Conservation (phyloP, 2,329 filamentous ascomycete genomes). For the Microsporum canis region DNA sequence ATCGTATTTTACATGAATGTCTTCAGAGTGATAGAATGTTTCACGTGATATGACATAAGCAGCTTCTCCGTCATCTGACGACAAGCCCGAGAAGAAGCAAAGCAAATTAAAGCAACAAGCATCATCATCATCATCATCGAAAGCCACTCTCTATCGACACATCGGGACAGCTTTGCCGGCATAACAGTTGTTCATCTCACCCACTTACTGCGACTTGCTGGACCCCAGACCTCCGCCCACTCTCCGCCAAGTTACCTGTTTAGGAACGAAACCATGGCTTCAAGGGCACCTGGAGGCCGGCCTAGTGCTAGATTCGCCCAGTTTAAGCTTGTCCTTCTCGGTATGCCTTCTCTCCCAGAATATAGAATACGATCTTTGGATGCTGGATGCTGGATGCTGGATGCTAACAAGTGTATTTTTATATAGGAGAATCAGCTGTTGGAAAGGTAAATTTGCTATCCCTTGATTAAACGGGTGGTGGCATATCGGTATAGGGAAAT, state of each 20-base stretch:
- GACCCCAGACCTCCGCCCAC: neutral
- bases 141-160: neutral
- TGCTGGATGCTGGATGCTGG: constrained; percentile 28
- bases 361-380: constrained; percentile 2
- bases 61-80: neutral
- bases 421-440: constrained; percentile 85
- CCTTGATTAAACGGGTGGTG: neutral
- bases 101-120: neutral
- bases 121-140: neutral
- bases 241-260: neutral
- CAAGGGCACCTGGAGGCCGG: constrained; percentile 60
- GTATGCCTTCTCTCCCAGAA: constrained; percentile 47
- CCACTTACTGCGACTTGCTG: neutral
- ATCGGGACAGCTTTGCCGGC: neutral
- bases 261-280: constrained; percentile 55
- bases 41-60: constrained; percentile 1
- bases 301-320: constrained; percentile 79
- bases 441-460: constrained; percentile 62
- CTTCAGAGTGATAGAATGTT: neutral
- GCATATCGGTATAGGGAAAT: constrained; percentile 3
- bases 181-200: too few relatives aligned
- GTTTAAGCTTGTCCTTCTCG: constrained; percentile 95
- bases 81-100: neutral
- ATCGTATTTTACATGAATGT: neutral
- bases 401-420: neutral